Percentiles rank a stretch among this genome's conserved stretches.
These are phyloP conservation scores for Boletus bicolor DNA, from an alignment of 768 basidiomycete genomes.

Conservation along the genomic window DNA sequence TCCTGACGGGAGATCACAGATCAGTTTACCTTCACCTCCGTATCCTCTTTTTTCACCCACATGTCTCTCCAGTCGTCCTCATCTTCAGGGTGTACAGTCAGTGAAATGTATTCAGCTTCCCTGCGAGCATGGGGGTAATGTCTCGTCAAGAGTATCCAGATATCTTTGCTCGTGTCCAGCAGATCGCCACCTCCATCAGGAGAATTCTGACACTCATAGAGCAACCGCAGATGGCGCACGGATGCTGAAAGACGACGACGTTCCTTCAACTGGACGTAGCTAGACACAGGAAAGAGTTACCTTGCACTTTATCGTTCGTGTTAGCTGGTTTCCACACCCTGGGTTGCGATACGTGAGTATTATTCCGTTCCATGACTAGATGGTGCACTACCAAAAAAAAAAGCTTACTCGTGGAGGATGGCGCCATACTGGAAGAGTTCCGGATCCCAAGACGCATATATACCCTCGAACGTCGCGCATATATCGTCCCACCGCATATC, in stretches of 20 bases:
- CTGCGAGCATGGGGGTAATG: slow-evolving; percentile 64
- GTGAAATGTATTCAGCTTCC: slow-evolving; percentile 64
- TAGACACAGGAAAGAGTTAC: slow-evolving; percentile 29
- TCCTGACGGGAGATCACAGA: not conserved
- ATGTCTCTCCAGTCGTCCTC: slow-evolving; percentile 32
- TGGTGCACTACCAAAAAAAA: not conserved
- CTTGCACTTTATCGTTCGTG: slow-evolving; percentile 23
- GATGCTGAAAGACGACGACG: slow-evolving; percentile 30
- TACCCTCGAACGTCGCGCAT: slow-evolving; percentile 68
- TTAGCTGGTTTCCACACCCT: slow-evolving; percentile 49
- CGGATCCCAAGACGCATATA: slow-evolving; percentile 90
- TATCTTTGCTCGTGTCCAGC: slow-evolving; percentile 37
- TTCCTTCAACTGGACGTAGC: not conserved
- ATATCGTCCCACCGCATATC: slow-evolving; percentile 76
- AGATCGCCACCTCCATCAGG: not conserved
- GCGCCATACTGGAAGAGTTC: slow-evolving; percentile 45
- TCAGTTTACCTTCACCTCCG: slow-evolving; percentile 39
- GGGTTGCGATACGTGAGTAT: not conserved
- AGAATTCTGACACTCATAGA: slow-evolving; percentile 28
- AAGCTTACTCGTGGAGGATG: slow-evolving; percentile 65
- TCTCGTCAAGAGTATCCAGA: slow-evolving; percentile 81
- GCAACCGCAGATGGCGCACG: slow-evolving; percentile 39
- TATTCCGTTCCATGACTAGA: not conserved
- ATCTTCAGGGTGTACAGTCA: slow-evolving; percentile 44
- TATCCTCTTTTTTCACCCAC: slow-evolving; percentile 26